Evolutionary conservation across 176 grass and related monocot species (phyloP), one percentile per base, ranked within the genome.

Genomic region (Oryza australiensis): DNA sequence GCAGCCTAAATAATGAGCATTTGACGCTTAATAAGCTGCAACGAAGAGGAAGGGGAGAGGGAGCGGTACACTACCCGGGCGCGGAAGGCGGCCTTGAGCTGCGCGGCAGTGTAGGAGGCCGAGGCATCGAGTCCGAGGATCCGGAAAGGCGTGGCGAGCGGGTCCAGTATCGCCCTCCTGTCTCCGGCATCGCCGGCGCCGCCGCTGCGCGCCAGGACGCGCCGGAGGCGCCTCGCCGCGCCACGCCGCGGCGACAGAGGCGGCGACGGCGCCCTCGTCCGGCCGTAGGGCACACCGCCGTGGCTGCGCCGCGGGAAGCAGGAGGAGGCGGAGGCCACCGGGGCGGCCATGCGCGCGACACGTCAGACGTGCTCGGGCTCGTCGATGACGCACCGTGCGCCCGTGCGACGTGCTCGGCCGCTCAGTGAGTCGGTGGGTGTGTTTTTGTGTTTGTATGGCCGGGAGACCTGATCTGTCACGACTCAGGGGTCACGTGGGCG

Each of bases 41-140:
- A 43, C 5, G 18, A 15, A 13, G 20, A 64, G 2, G 29, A 7
- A 34, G 30, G 42, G 18, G 28, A 45, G 12, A 0, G 22, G 48
- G 13, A 59, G 8, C 12, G 38, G 40, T 37, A n/a, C 70, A 51
- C 12, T 87, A 90, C 89, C 76, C 81, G 89, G n/a, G 80, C 26
- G 24, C 85, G 89, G 66, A 91, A 91, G 85, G 89, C 80, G 63
- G 89, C 85, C 76, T 91, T 91, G 70, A 91, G 85, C 76, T 87
- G 75, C 18, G 85, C 53, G 49, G 85, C 42, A 53, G 81, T 84
- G 89, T 70, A 90, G 80, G 30, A 33, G 40, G 20, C 30, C 66
- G 80, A 70, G 40, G 62, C 70, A 70, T 90, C 89, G 26, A 90
- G 76, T 64, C 89, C 89, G 32, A 90, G 89, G 32, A 90, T 28